Conservation (phyloP, 73 alveolate species). For the Halteria grandinella region DNA sequence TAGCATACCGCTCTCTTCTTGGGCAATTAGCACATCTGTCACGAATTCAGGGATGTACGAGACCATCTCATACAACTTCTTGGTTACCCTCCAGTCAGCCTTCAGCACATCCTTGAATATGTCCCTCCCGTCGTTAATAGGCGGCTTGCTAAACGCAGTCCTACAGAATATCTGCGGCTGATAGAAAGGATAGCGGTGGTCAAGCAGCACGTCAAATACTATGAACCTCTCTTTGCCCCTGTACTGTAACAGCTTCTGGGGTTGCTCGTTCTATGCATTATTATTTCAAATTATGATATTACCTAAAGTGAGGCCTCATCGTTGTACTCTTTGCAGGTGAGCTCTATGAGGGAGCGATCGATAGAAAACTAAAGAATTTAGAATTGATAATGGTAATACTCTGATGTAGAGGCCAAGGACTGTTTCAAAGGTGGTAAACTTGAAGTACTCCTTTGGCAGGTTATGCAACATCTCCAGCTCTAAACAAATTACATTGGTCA, state of each 20-base stretch:
- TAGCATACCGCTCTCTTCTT: constrained; percentile 17
- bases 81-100: constrained; percentile 66
- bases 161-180: constrained; percentile 60
- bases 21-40: background rate
- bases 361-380: no score
- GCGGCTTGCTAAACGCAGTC: constrained; percentile 39
- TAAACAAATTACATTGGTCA: background rate
- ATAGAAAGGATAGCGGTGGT: constrained; percentile 67
- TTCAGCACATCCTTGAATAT: constrained; percentile 54
- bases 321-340: no score
- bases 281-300: no score
- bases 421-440: constrained; percentile 40
- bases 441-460: constrained; percentile 3
- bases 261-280: no score
- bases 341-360: no score
- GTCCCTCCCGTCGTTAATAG: constrained; percentile 69
- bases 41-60: constrained; percentile 58
- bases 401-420: constrained; percentile 43
- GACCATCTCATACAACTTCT: constrained; percentile 53
- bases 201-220: constrained; percentile 56
- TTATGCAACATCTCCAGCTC: constrained; percentile 46
- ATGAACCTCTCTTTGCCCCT: no score
- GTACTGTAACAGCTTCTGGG: no score
- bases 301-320: no score
- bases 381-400: background rate